These are phyloP conservation scores for Cryptomeria japonica DNA, from an alignment of 75 land plant species.

Conservation along the genomic window DNA sequence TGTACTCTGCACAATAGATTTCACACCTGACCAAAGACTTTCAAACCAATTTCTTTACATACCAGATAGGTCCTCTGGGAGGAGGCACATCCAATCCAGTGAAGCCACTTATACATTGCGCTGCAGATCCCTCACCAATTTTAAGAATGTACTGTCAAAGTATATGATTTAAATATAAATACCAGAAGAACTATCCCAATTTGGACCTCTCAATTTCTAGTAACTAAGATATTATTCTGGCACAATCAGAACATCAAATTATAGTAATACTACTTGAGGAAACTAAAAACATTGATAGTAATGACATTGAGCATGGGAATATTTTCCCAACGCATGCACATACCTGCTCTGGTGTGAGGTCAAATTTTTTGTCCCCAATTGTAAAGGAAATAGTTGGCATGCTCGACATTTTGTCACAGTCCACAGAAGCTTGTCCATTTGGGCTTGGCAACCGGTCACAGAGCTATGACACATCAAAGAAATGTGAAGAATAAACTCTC, in stretches of 20 bases:
- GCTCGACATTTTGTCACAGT: constrained; percentile 55
- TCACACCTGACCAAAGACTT: background rate
- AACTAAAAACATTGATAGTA: background rate
- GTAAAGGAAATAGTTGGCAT: constrained; percentile 85
- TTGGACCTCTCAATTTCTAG: background rate
- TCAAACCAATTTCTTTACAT: constrained; percentile 13
- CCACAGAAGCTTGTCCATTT: constrained; percentile 85
- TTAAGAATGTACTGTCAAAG: constrained; percentile 74
- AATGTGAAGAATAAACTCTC: background rate
- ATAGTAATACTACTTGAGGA: background rate
- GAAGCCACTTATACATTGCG: constrained; percentile 94
- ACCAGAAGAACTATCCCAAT: background rate
- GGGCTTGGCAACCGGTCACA: constrained; percentile 91
- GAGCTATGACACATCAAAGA: constrained; percentile 37
- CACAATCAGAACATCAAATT: background rate
- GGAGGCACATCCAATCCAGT: constrained; percentile 83
- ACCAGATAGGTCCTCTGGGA: constrained; percentile 95
- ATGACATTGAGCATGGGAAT: background rate
- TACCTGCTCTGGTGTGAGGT: constrained; percentile 80
- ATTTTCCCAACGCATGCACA: background rate
- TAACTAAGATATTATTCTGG: background rate
- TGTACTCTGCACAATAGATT: background rate
- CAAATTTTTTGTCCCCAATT: constrained; percentile 69
- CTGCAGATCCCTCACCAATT: constrained; percentile 79
- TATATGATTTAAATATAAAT: background rate